A percentile compares a stretch with the other conserved stretches of the same genome.
Conservation (phyloP, 2,329 filamentous ascomycete species). For the Colletotrichum australisinense region DNA sequence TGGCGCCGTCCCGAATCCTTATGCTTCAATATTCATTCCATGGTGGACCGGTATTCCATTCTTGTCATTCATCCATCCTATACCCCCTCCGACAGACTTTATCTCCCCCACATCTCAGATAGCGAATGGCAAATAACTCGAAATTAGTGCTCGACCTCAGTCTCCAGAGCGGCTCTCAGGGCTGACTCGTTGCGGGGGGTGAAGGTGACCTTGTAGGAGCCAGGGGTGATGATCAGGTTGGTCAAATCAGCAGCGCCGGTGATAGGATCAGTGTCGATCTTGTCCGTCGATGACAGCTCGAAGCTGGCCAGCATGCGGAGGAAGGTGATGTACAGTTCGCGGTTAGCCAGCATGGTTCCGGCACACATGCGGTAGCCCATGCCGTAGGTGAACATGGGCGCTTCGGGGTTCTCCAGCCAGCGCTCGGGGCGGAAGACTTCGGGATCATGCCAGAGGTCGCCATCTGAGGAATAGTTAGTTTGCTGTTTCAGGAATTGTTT, state of each 20-base stretch:
- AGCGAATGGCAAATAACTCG: no score
- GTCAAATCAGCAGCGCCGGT: conserved; percentile 26
- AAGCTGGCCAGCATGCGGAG: conserved; percentile 62
- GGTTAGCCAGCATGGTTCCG: conserved; percentile 63
- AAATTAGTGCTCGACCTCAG: neutral
- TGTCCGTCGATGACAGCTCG: conserved; percentile 50
- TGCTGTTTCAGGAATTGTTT: neutral
- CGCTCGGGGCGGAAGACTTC: conserved; percentile 66
- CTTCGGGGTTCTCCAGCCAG: conserved; percentile 52
- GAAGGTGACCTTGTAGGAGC: conserved; percentile 5
- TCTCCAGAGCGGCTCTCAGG: conserved; percentile 7
- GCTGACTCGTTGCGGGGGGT: conserved; percentile 18
- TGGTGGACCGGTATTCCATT: neutral
- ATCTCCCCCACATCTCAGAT: no score
- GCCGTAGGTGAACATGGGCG: conserved; percentile 64
- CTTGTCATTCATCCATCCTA: neutral
- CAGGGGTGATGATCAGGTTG: conserved; percentile 25
- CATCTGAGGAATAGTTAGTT: conserved; percentile 50
- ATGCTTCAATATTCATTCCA: neutral
- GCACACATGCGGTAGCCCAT: conserved; percentile 66
- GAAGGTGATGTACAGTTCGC: conserved; percentile 64
- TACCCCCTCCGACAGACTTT: neutral
- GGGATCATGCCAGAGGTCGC: conserved; percentile 71
- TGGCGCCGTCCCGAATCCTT: neutral
- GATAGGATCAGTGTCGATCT: conserved; percentile 18